Evolutionary conservation across 1,139 yeast species (phyloP).

Genomic region (Saccharomycopsis crataegensis): DNA sequence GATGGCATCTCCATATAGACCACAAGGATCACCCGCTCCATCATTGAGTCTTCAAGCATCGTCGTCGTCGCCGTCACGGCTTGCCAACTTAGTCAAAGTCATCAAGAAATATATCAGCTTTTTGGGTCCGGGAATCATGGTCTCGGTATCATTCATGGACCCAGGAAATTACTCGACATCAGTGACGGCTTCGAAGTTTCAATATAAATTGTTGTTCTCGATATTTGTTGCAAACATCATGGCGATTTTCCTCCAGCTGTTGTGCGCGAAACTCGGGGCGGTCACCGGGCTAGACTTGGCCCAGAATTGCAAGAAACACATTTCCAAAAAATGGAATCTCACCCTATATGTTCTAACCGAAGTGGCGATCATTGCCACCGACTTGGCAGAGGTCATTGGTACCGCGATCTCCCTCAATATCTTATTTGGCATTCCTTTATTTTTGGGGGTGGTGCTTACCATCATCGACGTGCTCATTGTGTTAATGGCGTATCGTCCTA

Average conservation of each 20-base stretch:
- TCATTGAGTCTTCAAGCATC: no score
- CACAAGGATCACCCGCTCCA: no score
- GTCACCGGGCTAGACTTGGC: conserved; percentile 75
- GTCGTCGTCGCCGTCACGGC: no score
- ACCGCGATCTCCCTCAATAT: conserved; percentile 71
- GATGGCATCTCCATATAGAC: no score
- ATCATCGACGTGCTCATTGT: conserved; percentile 66
- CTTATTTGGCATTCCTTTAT: conserved; percentile 57
- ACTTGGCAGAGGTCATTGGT: conserved; percentile 77
- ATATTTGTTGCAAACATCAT: conserved; percentile 58
- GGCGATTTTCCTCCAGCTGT: conserved; percentile 64
- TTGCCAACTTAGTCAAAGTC: conserved; percentile 18
- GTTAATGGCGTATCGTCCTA: conserved; percentile 62
- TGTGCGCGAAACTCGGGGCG: conserved; percentile 70
- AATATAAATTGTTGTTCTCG: conserved; percentile 55
- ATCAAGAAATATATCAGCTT: conserved; percentile 46
- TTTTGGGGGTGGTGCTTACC: conserved; percentile 61
- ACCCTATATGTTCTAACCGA: conserved; percentile 59
- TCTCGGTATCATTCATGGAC: conserved; percentile 73
- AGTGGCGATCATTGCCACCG: conserved; percentile 72
- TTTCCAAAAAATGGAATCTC: conserved; percentile 51
- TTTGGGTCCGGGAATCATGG: conserved; percentile 76
- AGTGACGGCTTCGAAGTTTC: conserved; percentile 66
- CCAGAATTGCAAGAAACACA: conserved; percentile 61
- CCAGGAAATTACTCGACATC: conserved; percentile 81